These are phyloP conservation scores for Xylariaceae sp. DNA, from an alignment of 2,329 filamentous ascomycete species.

Conservation along the genomic window DNA sequence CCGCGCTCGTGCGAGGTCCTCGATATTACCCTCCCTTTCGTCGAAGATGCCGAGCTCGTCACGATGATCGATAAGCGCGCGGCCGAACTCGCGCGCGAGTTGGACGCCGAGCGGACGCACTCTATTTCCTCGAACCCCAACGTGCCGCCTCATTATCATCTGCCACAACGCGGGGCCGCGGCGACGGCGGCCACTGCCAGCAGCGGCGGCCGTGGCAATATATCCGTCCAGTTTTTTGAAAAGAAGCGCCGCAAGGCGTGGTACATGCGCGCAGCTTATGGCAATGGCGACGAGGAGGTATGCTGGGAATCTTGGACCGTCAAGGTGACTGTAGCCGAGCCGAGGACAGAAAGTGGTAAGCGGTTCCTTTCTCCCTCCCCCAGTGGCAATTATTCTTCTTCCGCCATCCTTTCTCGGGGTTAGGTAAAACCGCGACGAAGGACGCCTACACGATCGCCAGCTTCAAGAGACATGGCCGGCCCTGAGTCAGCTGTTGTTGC, in stretches of 20 bases:
- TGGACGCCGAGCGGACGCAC: slow-evolving; percentile 55
- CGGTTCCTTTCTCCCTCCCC: slow-evolving; percentile 12
- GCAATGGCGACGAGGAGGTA: slow-evolving; percentile 75
- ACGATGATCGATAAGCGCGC: slow-evolving; percentile 89
- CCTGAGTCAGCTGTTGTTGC: not conserved
- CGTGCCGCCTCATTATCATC: slow-evolving; percentile 26
- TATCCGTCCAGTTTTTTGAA: slow-evolving; percentile 91
- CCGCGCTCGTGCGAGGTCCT: slow-evolving; percentile 85
- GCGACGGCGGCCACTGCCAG: slow-evolving; percentile 1
- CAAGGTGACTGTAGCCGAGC: slow-evolving; percentile 87
- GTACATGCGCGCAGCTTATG: slow-evolving; percentile 53
- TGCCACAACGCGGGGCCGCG: slow-evolving; percentile 30
- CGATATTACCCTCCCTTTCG: slow-evolving; percentile 82
- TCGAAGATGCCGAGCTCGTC: slow-evolving; percentile 86
- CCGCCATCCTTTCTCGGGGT: not conserved
- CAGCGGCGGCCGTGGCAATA: slow-evolving; percentile 55
- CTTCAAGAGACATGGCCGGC: not conserved
- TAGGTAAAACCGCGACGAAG: not conserved
- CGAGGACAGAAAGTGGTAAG: slow-evolving; percentile 81
- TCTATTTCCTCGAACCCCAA: slow-evolving; percentile 8
- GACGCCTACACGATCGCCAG: not conserved
- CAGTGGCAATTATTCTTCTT: not conserved
- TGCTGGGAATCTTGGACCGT: slow-evolving; percentile 97
- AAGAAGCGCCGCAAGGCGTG: slow-evolving; percentile 80
- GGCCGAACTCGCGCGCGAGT: slow-evolving; percentile 71